Evolutionary conservation across 1,139 yeast species (phyloP).

Genomic region (Blastobotrys proliferans): DNA sequence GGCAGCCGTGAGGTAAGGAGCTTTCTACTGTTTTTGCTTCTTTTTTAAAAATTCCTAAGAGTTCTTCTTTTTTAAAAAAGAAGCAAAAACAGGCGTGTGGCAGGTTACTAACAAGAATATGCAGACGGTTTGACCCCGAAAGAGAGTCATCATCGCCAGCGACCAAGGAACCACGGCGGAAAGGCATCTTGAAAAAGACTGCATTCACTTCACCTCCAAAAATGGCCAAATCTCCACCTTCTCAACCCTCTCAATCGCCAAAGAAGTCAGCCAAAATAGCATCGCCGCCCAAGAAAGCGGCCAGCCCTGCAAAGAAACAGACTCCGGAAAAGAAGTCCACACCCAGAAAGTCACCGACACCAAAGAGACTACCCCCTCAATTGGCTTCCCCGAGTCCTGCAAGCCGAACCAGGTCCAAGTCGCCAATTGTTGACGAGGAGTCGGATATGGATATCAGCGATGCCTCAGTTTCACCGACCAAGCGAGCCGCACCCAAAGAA

Average conservation of each 20-base stretch:
- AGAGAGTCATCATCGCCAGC: slow-evolving; percentile 10
- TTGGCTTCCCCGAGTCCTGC: slow-evolving; percentile 12
- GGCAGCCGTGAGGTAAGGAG: slow-evolving; percentile 15
- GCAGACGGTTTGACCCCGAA: slow-evolving; percentile 11
- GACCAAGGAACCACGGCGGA: slow-evolving; percentile 9
- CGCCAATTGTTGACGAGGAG: neutral
- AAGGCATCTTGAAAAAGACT: slow-evolving; percentile 9
- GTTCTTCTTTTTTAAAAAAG: too few species aligned
- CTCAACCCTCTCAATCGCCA: slow-evolving; percentile 2
- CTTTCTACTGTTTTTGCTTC: neutral
- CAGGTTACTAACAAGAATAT: neutral
- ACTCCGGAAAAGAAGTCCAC: neutral
- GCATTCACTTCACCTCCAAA: slow-evolving; percentile 7
- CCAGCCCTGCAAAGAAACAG: neutral
- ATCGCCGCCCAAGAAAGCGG: slow-evolving; percentile 1
- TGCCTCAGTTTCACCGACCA: neutral
- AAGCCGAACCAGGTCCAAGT: slow-evolving; percentile 10
- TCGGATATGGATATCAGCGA: slow-evolving; percentile 9
- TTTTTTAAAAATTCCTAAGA: neutral
- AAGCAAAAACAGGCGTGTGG: too few species aligned
- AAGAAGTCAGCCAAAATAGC: slow-evolving; percentile 1
- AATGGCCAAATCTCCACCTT: neutral
- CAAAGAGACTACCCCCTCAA: neutral
- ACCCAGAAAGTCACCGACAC: slow-evolving; percentile 4
- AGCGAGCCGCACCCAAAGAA: neutral